A percentile compares a stretch with the other conserved stretches of the same genome.
phyloP scores from a whole-genome alignment of 2,329 filamentous ascomycete species.

The Cercospora sojina region DNA sequence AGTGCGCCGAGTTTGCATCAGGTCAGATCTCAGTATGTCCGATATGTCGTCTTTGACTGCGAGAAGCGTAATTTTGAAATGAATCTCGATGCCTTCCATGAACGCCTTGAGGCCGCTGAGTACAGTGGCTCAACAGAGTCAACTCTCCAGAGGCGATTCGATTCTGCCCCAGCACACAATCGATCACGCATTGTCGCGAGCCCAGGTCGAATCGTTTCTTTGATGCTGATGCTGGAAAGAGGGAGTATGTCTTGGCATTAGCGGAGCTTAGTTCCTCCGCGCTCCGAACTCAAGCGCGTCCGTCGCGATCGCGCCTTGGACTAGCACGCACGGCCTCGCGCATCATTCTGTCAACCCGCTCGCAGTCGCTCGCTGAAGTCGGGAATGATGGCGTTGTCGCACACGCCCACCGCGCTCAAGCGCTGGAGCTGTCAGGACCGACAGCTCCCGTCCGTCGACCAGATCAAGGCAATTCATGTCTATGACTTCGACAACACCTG shows the following conservation, averaged over 20 bases:
- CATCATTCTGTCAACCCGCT: neutral
- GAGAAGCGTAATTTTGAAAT: neutral
- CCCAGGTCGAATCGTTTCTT: neutral
- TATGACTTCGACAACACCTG: conserved; percentile 98
- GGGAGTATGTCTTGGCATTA: neutral
- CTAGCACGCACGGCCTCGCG: neutral
- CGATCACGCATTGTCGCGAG: neutral
- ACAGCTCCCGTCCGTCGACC: conserved; percentile 66
- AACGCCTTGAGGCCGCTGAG: too few species aligned
- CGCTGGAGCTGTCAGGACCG: conserved; percentile 80
- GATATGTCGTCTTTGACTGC: neutral
- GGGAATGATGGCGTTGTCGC: conserved; percentile 13
- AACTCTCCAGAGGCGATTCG: too few species aligned
- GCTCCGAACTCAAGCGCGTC: neutral
- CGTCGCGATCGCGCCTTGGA: neutral
- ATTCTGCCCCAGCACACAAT: too few species aligned
- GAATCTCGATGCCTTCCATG: neutral
- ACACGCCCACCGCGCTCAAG: conserved; percentile 71
- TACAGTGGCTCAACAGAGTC: too few species aligned
- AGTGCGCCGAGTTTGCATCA: neutral
- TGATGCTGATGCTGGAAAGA: neutral
- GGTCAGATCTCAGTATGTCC: neutral
- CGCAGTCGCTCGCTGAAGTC: neutral
- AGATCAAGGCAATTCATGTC: conserved; percentile 79
- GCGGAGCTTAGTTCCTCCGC: neutral